Conservation (phyloP, 2,329 filamentous ascomycete species). For the Xylaria sp. region DNA sequence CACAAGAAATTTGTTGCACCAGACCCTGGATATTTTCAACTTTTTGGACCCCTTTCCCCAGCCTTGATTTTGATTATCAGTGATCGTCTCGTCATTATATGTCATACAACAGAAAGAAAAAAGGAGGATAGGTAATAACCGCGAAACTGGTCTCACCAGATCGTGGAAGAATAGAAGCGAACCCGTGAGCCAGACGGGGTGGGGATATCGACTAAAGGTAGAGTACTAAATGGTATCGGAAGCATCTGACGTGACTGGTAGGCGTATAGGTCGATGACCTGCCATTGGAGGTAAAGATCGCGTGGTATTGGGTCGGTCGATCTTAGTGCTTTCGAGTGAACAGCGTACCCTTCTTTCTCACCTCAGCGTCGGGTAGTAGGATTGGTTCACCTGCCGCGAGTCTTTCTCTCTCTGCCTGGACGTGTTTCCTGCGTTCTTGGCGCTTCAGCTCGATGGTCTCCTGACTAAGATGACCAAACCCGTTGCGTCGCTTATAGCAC, state of each 20-base stretch:
- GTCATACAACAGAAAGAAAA: conserved; percentile 3
- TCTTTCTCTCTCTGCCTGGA: conserved; percentile 43
- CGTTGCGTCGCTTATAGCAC: conserved; percentile 73
- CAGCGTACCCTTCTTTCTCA: conserved; percentile 41
- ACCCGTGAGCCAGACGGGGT: not conserved
- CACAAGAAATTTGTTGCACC: not conserved
- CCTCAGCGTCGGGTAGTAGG: conserved; percentile 32
- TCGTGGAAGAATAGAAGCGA: not conserved
- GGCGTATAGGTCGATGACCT: not conserved
- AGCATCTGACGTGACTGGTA: not conserved
- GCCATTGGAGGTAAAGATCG: not conserved
- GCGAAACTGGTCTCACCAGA: not conserved
- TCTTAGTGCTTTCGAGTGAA: conserved; percentile 39
- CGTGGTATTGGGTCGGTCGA: conserved; percentile 23
- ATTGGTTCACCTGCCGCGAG: conserved; percentile 28
- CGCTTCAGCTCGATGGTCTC: conserved; percentile 73
- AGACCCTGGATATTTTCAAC: not conserved
- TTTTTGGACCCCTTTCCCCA: not conserved
- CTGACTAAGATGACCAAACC: conserved; percentile 76
- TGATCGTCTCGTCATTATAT: conserved; percentile 16
- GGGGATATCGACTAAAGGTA: not conserved
- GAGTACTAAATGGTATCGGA: not conserved
- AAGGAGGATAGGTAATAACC: not conserved
- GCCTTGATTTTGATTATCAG: conserved; percentile 2
- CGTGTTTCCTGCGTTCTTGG: conserved; percentile 55